Base-by-base conservation (phyloP, 495 filamentous ascomycete genomes). In the Halenospora varia region DNA sequence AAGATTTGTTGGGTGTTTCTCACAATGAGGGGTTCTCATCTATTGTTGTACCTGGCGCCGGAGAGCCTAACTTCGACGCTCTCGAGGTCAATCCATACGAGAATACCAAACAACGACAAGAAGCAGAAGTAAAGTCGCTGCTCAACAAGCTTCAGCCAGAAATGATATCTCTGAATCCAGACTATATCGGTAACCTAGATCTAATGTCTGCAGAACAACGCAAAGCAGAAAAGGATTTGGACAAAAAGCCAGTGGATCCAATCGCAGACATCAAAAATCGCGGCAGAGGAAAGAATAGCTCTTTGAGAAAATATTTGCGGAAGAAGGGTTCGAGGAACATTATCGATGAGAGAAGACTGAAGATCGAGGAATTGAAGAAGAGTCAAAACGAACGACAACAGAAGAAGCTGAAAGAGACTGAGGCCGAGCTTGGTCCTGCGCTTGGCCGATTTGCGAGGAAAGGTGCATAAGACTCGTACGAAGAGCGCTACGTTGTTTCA, bases 21-120 rank as follows among this genome's bases (percentile, higher is more conserved):
- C 95, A 97, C 75, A 77, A 87, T 67, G 74, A 87, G 59, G 95
- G 94, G 2, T 97, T 97, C 73, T 87, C 86, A 45, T 92, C 87
- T 52, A 78, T 97, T 50, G 81, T 97, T 66, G 83, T 97, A 19
- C 94, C 94, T 24, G 94, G 94, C 23, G 89, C 94, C 17, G 94
- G 94, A 55, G 94, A 98, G 73, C 87, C 94, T 48, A 97, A 97
- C 79, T 97, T 90, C 71, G 94, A 98, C 71, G 87, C 91, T 1
- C 77, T 96, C 11, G 95, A 97, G 70, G 76, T 85, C 54, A 98
- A 98, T 73, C 94, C 95, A n/a, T 97, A 94, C 79, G 95, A 97
- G 72, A 96, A 87, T 57, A 82, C 80, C 55, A 93, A 95, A 69
- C 90, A 97, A 74, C 82, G 93, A 64, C 92, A 93, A 70, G 94